Evolutionary conservation across 495 filamentous ascomycete genomes (phyloP).

Genomic region (Hapsidospora chrysogenum): DNA sequence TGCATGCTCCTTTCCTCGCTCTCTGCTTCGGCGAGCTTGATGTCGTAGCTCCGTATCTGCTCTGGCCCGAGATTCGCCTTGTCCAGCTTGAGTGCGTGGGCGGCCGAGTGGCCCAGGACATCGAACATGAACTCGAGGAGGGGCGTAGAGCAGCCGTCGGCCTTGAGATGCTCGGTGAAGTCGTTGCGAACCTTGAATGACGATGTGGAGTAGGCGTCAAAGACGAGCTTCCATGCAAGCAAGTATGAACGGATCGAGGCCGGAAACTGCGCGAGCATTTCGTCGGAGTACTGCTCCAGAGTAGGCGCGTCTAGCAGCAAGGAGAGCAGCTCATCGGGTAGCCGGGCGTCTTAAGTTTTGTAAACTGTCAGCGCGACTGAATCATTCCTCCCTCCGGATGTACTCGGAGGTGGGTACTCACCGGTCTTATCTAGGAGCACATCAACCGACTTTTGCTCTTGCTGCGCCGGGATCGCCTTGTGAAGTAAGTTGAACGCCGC

Average conservation of each 20-base stretch:
- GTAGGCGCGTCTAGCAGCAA: slow-evolving; percentile 39
- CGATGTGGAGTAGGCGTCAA: slow-evolving; percentile 67
- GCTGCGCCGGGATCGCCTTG: slow-evolving; percentile 50
- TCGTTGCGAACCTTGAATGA: slow-evolving; percentile 65
- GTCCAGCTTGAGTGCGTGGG: slow-evolving; percentile 43
- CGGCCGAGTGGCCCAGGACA: slow-evolving; percentile 55
- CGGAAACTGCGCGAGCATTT: slow-evolving; percentile 32
- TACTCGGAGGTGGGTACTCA: slow-evolving; percentile 8
- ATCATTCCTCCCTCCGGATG: neutral
- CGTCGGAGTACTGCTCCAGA: slow-evolving; percentile 24
- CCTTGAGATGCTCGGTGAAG: slow-evolving; percentile 61
- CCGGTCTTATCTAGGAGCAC: slow-evolving; percentile 56
- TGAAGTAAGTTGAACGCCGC: slow-evolving; percentile 72
- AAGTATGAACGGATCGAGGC: slow-evolving; percentile 53
- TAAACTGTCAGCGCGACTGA: neutral
- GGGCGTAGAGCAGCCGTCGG: slow-evolving; percentile 48
- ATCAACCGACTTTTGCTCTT: slow-evolving; percentile 75
- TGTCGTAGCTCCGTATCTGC: slow-evolving; percentile 50
- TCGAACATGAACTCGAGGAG: slow-evolving; percentile 68
- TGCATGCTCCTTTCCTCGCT: slow-evolving; percentile 49
- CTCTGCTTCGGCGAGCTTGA: slow-evolving; percentile 36
- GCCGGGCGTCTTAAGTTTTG: slow-evolving; percentile 26
- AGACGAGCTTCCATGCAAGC: slow-evolving; percentile 81
- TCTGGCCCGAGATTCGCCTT: slow-evolving; percentile 30
- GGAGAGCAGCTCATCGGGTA: slow-evolving; percentile 56